These are phyloP conservation scores for Scortechinia acanthostroma DNA, from an alignment of 2,329 filamentous ascomycete species.

Conservation along the genomic window DNA sequence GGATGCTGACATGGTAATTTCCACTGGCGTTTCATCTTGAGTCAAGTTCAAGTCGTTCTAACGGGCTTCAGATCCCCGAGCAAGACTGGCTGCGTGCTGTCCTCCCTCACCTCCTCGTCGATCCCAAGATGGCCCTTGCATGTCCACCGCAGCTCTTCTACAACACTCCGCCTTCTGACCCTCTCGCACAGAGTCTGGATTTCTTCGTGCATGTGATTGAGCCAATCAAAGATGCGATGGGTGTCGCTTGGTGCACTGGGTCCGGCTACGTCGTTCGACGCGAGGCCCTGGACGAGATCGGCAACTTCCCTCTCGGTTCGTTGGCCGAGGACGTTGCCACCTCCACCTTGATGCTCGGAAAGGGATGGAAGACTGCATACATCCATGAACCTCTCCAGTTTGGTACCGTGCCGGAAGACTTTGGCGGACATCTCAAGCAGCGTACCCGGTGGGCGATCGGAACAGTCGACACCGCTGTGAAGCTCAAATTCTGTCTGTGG, in stretches of 20 bases:
- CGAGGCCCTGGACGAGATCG: slow-evolving; percentile 50
- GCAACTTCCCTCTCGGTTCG: slow-evolving; percentile 51
- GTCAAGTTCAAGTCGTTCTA: neutral
- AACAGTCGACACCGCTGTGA: slow-evolving; percentile 50
- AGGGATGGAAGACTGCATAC: slow-evolving; percentile 55
- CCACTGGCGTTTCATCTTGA: too few species aligned
- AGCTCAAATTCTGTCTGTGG: slow-evolving; percentile 51
- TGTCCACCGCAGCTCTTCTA: slow-evolving; percentile 58
- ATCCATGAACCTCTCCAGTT: slow-evolving; percentile 52
- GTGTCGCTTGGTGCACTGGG: slow-evolving; percentile 56
- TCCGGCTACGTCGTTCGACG: slow-evolving; percentile 54
- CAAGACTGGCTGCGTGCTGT: slow-evolving; percentile 48
- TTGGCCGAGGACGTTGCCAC: slow-evolving; percentile 54
- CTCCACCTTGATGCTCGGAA: slow-evolving; percentile 47
- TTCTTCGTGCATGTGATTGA: slow-evolving; percentile 48
- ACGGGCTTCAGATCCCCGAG: slow-evolving; percentile 41
- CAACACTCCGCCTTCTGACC: slow-evolving; percentile 50
- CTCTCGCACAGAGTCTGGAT: slow-evolving; percentile 47
- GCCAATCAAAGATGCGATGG: slow-evolving; percentile 30
- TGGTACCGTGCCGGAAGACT: slow-evolving; percentile 50
- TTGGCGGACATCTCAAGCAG: slow-evolving; percentile 45
- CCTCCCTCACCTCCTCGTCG: slow-evolving; percentile 49
- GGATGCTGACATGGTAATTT: slow-evolving; percentile 54
- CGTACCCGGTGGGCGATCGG: slow-evolving; percentile 45
- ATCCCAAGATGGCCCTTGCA: slow-evolving; percentile 48